These are phyloP conservation scores for Vigna radiata DNA, from an alignment of 306 rosid genomes.

Conservation along the genomic window DNA sequence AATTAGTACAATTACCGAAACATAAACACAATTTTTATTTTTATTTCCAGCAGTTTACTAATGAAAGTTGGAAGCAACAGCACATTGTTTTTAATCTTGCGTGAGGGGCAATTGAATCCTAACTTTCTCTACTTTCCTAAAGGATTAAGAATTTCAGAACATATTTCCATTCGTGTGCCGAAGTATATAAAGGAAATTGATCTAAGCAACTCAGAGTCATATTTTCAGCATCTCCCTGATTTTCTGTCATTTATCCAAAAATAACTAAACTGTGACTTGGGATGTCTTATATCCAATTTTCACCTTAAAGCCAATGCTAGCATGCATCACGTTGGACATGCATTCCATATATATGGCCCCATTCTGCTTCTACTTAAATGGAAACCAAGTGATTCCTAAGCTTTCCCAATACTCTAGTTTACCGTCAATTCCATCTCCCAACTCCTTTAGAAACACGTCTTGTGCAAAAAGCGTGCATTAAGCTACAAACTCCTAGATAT, in stretches of 20 bases:
- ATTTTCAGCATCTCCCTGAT: background rate
- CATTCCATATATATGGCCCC: background rate
- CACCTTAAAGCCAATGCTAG: background rate
- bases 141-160: background rate
- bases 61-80: background rate
- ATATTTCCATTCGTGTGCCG: background rate
- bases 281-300: constrained; percentile 1
- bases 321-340: background rate
- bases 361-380: background rate
- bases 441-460: background rate
- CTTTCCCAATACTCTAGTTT: constrained; percentile 8
- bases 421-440: background rate
- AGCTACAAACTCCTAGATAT: background rate
- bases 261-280: background rate
- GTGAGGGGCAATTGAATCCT: background rate
- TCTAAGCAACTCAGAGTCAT: background rate
- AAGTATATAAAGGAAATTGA: constrained; percentile 2
- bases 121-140: background rate
- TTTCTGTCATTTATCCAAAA: background rate
- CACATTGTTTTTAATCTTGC: background rate
- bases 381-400: constrained; percentile 1
- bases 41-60: constrained; percentile 3
- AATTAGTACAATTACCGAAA: constrained; percentile 26
- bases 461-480: background rate
- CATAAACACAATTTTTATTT: constrained; percentile 5